Conservation (phyloP, 768 basidiomycete genomes). For the Cubamyces sp. region DNA sequence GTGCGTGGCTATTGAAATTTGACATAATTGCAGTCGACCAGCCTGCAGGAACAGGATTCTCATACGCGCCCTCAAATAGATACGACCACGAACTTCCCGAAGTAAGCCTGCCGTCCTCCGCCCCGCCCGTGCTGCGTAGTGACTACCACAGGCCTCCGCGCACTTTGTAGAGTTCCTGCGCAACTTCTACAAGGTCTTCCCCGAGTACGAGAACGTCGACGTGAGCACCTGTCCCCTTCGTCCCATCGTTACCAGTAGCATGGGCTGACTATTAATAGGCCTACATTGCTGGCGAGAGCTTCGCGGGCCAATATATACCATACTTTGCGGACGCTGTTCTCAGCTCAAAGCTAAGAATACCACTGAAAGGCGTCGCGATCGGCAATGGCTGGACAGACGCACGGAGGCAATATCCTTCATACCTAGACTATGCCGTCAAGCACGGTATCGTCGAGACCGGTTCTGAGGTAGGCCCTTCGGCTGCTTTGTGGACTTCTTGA, state of each 20-base stretch:
- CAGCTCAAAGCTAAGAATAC: conserved; percentile 57
- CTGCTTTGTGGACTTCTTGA: not conserved
- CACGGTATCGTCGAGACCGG: conserved; percentile 76
- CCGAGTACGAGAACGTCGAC: conserved; percentile 81
- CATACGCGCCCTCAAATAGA: conserved; percentile 83
- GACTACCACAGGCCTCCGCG: conserved; percentile 58
- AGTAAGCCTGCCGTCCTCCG: conserved; percentile 41
- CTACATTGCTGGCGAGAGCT: conserved; percentile 95
- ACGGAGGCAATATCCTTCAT: conserved; percentile 85
- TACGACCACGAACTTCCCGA: conserved; percentile 81
- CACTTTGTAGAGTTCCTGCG: conserved; percentile 84
- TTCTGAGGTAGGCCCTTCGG: conserved; percentile 55
- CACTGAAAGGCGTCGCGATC: conserved; percentile 82
- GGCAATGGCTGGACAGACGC: conserved; percentile 99
- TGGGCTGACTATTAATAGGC: conserved; percentile 57
- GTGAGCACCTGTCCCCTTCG: conserved; percentile 50
- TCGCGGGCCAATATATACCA: conserved; percentile 97
- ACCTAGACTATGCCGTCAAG: conserved; percentile 82
- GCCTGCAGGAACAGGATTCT: conserved; percentile 94
- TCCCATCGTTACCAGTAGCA: conserved; percentile 3
- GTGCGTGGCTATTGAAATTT: not conserved
- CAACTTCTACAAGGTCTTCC: conserved; percentile 91
- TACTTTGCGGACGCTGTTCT: conserved; percentile 89
- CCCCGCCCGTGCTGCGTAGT: conserved; percentile 1
- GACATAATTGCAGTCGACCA: conserved; percentile 76